phyloP scores from a whole-genome alignment of 805 yeast genomes.

The Ogataea pilisensis region DNA sequence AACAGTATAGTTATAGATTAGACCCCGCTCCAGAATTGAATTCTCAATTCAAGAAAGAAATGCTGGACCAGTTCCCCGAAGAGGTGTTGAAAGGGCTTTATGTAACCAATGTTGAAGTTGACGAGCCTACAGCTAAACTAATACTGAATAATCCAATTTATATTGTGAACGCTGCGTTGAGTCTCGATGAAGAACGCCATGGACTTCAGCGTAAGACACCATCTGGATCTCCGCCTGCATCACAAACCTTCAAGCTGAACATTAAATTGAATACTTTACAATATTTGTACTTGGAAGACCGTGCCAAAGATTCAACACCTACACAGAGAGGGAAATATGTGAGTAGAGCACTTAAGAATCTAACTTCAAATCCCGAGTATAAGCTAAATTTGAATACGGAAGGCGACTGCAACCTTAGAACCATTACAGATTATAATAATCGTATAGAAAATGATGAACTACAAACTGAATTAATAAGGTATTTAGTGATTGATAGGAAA shows the following conservation, averaged over 20 bases:
- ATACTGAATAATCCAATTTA: slow-evolving; percentile 8
- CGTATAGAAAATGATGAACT: slow-evolving; percentile 18
- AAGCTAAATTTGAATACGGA: slow-evolving; percentile 95
- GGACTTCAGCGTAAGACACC: neutral
- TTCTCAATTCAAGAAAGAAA: slow-evolving; percentile 16
- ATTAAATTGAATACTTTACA: neutral
- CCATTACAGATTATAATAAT: slow-evolving; percentile 13
- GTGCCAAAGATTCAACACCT: neutral
- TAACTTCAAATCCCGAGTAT: slow-evolving; percentile 22
- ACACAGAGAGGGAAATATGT: neutral
- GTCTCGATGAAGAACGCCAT: neutral
- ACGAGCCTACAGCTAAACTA: slow-evolving; percentile 10
- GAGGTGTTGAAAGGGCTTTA: slow-evolving; percentile 26
- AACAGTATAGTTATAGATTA: slow-evolving; percentile 34
- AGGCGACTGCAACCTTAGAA: slow-evolving; percentile 49
- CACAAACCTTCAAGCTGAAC: neutral
- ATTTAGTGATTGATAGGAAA: slow-evolving; percentile 16
- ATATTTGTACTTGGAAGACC: neutral
- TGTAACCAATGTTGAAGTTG: slow-evolving; percentile 16
- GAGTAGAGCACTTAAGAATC: neutral
- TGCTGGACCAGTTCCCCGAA: slow-evolving; percentile 28
- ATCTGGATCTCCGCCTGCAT: neutral
- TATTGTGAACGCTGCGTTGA: slow-evolving; percentile 13
- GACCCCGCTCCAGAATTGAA: slow-evolving; percentile 12
- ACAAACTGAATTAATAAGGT: slow-evolving; percentile 27